Conservation (phyloP, 1,139 yeast species). For the Candida glucosophila region DNA sequence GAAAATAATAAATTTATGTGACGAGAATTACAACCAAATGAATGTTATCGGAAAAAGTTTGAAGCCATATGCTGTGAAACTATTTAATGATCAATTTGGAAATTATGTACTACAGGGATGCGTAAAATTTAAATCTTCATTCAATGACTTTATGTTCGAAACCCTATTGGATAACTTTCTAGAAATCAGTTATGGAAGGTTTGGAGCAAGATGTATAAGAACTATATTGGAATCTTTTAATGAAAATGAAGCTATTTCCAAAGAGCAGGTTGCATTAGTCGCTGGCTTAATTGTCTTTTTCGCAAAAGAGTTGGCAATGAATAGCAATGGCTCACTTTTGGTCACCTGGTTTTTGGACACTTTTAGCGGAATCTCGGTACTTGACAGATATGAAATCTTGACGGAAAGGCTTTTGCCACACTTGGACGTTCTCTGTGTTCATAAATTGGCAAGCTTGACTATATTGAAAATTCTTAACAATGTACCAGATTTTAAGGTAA, state of each 20-base stretch:
- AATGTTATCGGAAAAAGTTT: conserved; percentile 60
- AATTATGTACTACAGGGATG: conserved; percentile 95
- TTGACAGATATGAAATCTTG: conserved; percentile 22
- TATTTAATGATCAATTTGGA: conserved; percentile 93
- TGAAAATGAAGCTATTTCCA: conserved; percentile 36
- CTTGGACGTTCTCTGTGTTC: conserved; percentile 63
- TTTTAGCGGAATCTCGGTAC: conserved; percentile 52
- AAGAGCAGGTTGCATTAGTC: conserved; percentile 66
- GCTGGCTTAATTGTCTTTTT: conserved; percentile 73
- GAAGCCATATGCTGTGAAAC: conserved; percentile 73
- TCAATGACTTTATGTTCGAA: conserved; percentile 85
- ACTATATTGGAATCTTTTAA: conserved; percentile 75
- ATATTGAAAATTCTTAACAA: conserved; percentile 70
- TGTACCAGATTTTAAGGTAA: conserved; percentile 56
- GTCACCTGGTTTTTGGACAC: conserved; percentile 95
- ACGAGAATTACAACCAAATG: conserved; percentile 58
- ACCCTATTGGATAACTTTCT: conserved; percentile 71
- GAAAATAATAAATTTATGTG: conserved; percentile 73
- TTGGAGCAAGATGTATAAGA: conserved; percentile 91
- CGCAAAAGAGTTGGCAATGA: conserved; percentile 73
- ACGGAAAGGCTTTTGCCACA: conserved; percentile 51
- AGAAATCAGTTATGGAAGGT: conserved; percentile 80
- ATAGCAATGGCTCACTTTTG: conserved; percentile 81
- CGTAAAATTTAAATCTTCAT: conserved; percentile 79
- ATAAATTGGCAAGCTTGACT: conserved; percentile 80